Evolutionary conservation across 495 filamentous ascomycete genomes (phyloP), one percentile per base, ranked within the genome.

Genomic region (Lophiostoma macrostomum): DNA sequence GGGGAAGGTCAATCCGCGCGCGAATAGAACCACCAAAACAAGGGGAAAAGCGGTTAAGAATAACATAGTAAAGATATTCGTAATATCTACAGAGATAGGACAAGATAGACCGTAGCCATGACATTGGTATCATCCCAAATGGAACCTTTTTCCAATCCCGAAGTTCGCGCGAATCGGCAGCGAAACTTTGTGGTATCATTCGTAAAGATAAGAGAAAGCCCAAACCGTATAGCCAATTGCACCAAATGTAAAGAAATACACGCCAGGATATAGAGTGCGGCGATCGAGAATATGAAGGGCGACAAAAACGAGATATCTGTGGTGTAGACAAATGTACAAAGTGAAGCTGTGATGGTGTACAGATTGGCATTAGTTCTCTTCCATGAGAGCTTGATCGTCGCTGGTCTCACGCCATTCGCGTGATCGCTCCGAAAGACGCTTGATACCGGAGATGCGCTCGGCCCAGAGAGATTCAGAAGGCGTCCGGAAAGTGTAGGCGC

Each of bases 401-500:
- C 85, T 85, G 52, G 86, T 83, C 64, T 94, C 90, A 14, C 90
- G 77, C 90, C 90, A 95, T 50, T 90, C 88, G 39, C 87, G 80
- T 39, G 84, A 88, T 61, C 80, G 78, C 44, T 91, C 86, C 2
- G 87, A 87, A 38, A 95, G 69, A 42, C 79, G 73, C 69, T 85
- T 88, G 29, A 95, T 78, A 24, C 91, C 91, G 5, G 74, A 68
- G 31, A 96, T 82, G 20, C 91, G 76, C 14, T 80, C 80, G 0
- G 90, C 88, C 90, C 88, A 95, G 36, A 95, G 76, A 20, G 81
- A 81, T 69, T 96, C 91, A 7, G 87, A 81, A 0, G 87, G 79
- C 2, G 89, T 91, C 10, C 93, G 84, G 80, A 90, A 96, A 5
- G 93, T 97, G 69, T 91, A 95, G 6, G 85, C 94, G 16, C 93